These are phyloP conservation scores for Entophlyctis helioformis DNA, from an alignment of 192 early-diverging fungal genomes.

Conservation along the genomic window DNA sequence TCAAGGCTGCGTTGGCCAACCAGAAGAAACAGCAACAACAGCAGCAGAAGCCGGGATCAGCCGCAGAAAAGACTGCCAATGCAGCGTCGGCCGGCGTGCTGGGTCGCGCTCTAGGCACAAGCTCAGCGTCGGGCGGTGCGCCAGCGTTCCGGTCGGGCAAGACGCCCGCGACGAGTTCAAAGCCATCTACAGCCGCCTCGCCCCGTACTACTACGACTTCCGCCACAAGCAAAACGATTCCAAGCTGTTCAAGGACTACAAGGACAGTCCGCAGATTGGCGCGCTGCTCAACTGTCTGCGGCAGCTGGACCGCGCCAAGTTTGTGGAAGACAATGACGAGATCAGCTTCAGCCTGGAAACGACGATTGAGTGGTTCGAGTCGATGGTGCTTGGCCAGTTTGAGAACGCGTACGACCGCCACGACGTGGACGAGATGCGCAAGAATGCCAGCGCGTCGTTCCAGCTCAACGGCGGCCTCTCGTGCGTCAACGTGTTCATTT, in stretches of 20 bases:
- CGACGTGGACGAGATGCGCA: slow-evolving; percentile 53
- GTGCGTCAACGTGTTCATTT: slow-evolving; percentile 65
- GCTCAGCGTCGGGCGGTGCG: slow-evolving; percentile 22
- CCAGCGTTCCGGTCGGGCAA: slow-evolving; percentile 28
- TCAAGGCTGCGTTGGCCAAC: slow-evolving; percentile 26
- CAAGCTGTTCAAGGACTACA: slow-evolving; percentile 56
- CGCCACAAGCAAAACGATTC: slow-evolving; percentile 49
- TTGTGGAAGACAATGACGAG: slow-evolving; percentile 44
- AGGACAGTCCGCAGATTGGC: slow-evolving; percentile 48
- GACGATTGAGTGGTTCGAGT: slow-evolving; percentile 70
- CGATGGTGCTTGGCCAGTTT: slow-evolving; percentile 58
- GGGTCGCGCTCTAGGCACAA: too few species aligned
- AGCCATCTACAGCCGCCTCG: slow-evolving; percentile 42
- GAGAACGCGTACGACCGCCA: slow-evolving; percentile 62
- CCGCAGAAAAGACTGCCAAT: slow-evolving; percentile 3
- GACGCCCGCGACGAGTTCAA: slow-evolving; percentile 53
- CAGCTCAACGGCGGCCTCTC: slow-evolving; percentile 62
- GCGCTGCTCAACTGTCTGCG: slow-evolving; percentile 42
- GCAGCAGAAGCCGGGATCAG: slow-evolving; percentile 2
- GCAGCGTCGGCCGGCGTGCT: too few species aligned
- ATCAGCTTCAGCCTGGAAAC: slow-evolving; percentile 48
- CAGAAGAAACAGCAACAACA: neutral
- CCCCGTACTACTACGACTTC: slow-evolving; percentile 64
- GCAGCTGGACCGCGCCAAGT: slow-evolving; percentile 40
- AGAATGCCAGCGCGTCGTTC: slow-evolving; percentile 50